Percentiles rank a stretch among this genome's conserved stretches.
phyloP scores from a whole-genome alignment of 2,329 filamentous ascomycete genomes.

The Westerdykella sp. region DNA sequence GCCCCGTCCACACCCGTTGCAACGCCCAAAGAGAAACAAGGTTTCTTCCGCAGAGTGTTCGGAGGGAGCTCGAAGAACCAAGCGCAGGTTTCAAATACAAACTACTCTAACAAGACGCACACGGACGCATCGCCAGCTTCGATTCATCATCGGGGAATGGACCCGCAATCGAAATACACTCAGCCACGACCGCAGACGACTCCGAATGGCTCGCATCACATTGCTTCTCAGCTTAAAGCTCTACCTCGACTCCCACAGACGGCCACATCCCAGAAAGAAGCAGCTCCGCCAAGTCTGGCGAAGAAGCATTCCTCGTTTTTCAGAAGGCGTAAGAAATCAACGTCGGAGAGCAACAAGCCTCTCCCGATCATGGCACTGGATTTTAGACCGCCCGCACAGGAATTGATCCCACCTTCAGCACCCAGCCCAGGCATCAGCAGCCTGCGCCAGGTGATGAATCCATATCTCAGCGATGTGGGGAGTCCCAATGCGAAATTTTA shows the following conservation, averaged over 20 bases:
- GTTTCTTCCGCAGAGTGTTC: conserved; percentile 93
- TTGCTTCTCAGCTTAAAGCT: conserved; percentile 46
- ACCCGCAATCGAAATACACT: conserved; percentile 27
- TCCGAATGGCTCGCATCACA: conserved; percentile 39
- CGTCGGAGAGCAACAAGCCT: conserved; percentile 60
- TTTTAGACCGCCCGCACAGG: conserved; percentile 28
- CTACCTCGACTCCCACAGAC: conserved; percentile 23
- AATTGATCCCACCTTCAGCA: conserved; percentile 25
- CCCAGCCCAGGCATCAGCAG: conserved; percentile 61
- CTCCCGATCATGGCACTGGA: conserved; percentile 48
- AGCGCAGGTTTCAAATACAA: conserved; percentile 27
- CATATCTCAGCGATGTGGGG: conserved; percentile 54
- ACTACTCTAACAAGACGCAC: conserved; percentile 10
- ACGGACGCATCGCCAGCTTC: conserved; percentile 15
- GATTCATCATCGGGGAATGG: conserved; percentile 16
- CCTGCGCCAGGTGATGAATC: conserved; percentile 79
- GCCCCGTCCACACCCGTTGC: conserved; percentile 37
- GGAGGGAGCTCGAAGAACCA: conserved; percentile 54
- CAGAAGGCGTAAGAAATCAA: conserved; percentile 83
- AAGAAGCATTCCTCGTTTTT: conserved; percentile 97
- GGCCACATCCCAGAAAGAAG: conserved; percentile 16
- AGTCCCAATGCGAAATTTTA: conserved; percentile 18
- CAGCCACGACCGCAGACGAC: conserved; percentile 33
- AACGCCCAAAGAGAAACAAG: conserved; percentile 58
- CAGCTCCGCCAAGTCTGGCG: conserved; percentile 48